Conservation (phyloP, 208 protist genomes). For the Acanthamoeba lugdunensis region DNA sequence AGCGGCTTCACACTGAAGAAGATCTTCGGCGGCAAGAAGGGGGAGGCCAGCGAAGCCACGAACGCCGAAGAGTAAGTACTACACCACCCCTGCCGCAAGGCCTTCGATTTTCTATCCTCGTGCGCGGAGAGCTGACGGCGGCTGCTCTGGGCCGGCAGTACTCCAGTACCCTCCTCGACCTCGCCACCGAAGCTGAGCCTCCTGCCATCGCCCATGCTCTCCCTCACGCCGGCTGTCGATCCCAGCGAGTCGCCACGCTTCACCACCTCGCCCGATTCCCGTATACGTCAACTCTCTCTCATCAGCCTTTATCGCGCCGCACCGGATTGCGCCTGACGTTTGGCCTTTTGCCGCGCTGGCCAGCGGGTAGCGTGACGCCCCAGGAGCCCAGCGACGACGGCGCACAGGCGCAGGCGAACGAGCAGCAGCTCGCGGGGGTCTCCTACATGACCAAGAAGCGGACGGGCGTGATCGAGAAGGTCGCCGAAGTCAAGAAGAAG, state of each 20-base stretch:
- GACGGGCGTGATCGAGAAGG: background rate
- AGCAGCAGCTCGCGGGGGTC: background rate
- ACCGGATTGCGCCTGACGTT: background rate
- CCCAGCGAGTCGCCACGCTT: background rate
- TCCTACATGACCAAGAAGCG: constrained; percentile 8
- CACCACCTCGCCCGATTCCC: background rate
- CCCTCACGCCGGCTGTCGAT: background rate
- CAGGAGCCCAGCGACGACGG: background rate
- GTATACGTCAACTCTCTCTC: background rate
- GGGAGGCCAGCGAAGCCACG: background rate
- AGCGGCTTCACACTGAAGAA: constrained; percentile 18
- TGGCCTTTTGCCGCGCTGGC: background rate
- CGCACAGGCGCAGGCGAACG: background rate
- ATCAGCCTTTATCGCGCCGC: background rate
- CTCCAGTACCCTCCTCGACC: background rate
- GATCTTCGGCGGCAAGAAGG: constrained; percentile 52
- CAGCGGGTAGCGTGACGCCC: background rate
- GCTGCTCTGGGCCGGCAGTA: background rate
- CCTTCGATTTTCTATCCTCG: background rate
- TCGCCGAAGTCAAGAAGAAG: constrained; percentile 40
- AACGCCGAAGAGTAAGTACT: background rate
- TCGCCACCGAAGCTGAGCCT: background rate
- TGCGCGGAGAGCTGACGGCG: background rate
- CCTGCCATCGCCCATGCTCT: background rate
- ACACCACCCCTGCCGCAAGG: background rate